Conservation (phyloP, 805 yeast genomes). For the Candida nonsorbophila region DNA sequence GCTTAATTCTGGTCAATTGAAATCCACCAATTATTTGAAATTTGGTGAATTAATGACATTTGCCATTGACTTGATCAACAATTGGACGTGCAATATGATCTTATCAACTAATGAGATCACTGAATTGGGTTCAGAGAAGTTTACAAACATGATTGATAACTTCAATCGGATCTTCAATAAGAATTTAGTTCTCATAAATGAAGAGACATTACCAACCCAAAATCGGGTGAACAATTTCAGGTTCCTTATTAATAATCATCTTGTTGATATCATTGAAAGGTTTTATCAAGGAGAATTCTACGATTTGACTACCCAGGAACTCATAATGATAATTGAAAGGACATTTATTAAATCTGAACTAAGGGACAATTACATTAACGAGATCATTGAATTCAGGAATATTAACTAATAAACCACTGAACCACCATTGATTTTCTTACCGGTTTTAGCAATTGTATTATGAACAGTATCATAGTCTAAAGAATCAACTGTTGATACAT, state of each 20-base stretch:
- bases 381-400: constrained; percentile 41
- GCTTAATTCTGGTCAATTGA: constrained; percentile 15
- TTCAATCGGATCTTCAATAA: constrained; percentile 17
- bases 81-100: constrained; percentile 21
- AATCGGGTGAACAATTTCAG: constrained; percentile 25
- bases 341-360: constrained; percentile 44
- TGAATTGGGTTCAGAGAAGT: constrained; percentile 27
- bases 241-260: constrained; percentile 30
- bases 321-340: constrained; percentile 34
- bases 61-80: constrained; percentile 23
- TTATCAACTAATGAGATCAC: constrained; percentile 24
- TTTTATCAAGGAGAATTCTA: constrained; percentile 50
- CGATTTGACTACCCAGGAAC: constrained; percentile 44
- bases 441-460: constrained; percentile 81
- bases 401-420: constrained; percentile 7
- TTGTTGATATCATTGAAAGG: constrained; percentile 41
- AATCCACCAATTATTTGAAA: constrained; percentile 18
- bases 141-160: constrained; percentile 20
- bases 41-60: constrained; percentile 21
- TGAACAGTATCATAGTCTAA: constrained; percentile 74
- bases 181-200: constrained; percentile 11
- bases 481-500: constrained; percentile 51
- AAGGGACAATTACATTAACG: constrained; percentile 39
- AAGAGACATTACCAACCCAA: constrained; percentile 16
- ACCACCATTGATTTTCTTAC: constrained; percentile 60